phyloP scores from a whole-genome alignment of 805 yeast species.

The Zygosaccharomyces siamensis region DNA sequence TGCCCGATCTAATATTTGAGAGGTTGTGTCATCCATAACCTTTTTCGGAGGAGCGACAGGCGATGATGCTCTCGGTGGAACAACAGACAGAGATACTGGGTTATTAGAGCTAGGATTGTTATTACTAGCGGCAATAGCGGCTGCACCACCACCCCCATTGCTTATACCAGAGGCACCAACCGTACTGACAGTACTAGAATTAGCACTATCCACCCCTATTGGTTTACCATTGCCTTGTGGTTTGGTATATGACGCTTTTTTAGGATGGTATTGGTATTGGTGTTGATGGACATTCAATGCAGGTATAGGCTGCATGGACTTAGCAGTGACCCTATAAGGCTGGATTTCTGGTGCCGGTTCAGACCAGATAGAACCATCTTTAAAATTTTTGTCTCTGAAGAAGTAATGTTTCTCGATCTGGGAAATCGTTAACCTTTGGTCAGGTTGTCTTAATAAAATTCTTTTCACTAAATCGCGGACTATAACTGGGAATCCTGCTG shows the following conservation, averaged over 20 bases:
- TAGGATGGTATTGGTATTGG: constrained; percentile 11
- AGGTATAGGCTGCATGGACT: constrained; percentile 74
- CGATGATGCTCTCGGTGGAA: constrained; percentile 4
- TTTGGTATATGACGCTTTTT: constrained; percentile 11
- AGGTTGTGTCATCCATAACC: constrained; percentile 29
- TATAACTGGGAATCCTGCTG: constrained; percentile 77
- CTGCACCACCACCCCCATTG: not conserved
- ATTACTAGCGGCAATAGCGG: not conserved
- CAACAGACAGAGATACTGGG: not conserved
- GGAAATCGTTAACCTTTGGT: constrained; percentile 52
- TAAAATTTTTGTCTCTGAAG: constrained; percentile 53
- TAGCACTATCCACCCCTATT: not conserved
- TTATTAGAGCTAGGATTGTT: not conserved
- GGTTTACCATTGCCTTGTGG: constrained; percentile 8
- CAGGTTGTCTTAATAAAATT: constrained; percentile 59
- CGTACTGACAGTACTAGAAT: not conserved
- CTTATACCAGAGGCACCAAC: too few relatives aligned
- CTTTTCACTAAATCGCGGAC: constrained; percentile 69
- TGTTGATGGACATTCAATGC: constrained; percentile 32
- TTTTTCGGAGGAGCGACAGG: constrained; percentile 11
- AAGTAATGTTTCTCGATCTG: constrained; percentile 61
- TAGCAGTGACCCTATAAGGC: constrained; percentile 70
- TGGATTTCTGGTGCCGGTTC: constrained; percentile 56
- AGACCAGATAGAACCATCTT: constrained; percentile 55
- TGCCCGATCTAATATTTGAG: constrained; percentile 31